Evolutionary conservation across 352 stramenopile species (phyloP).

Genomic region (Phytophthora parvispora): DNA sequence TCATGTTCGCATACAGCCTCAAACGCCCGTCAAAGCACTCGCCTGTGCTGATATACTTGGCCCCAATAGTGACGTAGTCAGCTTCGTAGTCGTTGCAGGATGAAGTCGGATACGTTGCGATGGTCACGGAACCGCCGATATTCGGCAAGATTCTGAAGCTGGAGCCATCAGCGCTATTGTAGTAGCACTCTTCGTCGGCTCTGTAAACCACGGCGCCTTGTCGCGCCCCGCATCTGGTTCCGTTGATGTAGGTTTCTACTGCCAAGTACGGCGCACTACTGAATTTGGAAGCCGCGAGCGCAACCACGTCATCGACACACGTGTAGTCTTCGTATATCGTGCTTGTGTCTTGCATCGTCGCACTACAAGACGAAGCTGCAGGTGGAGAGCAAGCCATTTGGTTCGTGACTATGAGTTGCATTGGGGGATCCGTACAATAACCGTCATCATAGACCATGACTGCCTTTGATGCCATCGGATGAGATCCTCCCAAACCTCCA

Average conservation of each 20-base stretch:
- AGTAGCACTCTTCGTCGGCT: conserved; percentile 7
- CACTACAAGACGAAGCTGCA: neutral
- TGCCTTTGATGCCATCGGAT: neutral
- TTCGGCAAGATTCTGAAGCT: conserved; percentile 11
- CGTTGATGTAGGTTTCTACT: conserved; percentile 1
- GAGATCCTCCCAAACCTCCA: conserved; percentile 3
- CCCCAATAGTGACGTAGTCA: conserved; percentile 6
- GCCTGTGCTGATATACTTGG: conserved; percentile 19
- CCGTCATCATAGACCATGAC: conserved; percentile 1
- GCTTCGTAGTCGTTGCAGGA: conserved; percentile 7
- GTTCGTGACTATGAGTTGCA: conserved; percentile 12
- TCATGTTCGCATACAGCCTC: conserved; percentile 10
- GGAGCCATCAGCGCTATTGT: neutral
- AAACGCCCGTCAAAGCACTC: conserved; percentile 9
- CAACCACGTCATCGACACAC: conserved; percentile 1
- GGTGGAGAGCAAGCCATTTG: conserved; percentile 1
- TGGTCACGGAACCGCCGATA: conserved; percentile 4
- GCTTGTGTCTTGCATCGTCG: neutral
- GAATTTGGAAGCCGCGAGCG: conserved; percentile 3
- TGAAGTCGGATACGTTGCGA: conserved; percentile 11
- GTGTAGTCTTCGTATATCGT: conserved; percentile 1
- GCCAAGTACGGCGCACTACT: conserved; percentile 1
- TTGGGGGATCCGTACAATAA: neutral
- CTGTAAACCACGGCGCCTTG: conserved; percentile 5
- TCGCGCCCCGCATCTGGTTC: conserved; percentile 3